A percentile compares a stretch with the other conserved stretches of the same genome.
These are phyloP conservation scores for Coemansia sp. DNA, from an alignment of 192 early-diverging fungal species.

Conservation along the genomic window DNA sequence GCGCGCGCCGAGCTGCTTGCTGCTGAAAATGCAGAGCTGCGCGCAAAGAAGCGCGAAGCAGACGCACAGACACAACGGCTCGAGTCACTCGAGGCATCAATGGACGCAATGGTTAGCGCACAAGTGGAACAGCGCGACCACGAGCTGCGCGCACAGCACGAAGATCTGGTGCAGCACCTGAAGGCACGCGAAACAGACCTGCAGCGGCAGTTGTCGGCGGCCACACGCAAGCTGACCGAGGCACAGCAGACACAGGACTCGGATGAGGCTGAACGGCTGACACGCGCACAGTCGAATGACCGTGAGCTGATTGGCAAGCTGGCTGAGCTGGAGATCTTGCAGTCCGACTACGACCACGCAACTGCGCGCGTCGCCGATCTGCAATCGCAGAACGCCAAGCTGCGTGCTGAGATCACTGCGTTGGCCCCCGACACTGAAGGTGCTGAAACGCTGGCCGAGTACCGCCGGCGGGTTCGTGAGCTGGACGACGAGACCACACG, in stretches of 20 bases:
- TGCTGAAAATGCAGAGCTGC: conserved; percentile 60
- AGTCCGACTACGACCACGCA: conserved; percentile 80
- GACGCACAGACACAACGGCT: conserved; percentile 7
- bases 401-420: conserved; percentile 47
- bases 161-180: conserved; percentile 77
- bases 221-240: conserved; percentile 69
- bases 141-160: conserved; percentile 70
- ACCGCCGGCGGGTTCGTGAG: conserved; percentile 30
- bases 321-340: conserved; percentile 87
- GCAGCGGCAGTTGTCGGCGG: conserved; percentile 77
- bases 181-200: conserved; percentile 83
- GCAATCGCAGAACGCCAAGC: conserved; percentile 66
- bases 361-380: conserved; percentile 67
- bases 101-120: conserved; percentile 70
- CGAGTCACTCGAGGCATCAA: conserved; percentile 22
- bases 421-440: conserved; percentile 23
- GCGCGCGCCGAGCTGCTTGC: conserved; percentile 51
- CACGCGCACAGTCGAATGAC: conserved; percentile 63
- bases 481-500: conserved; percentile 38
- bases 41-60: conserved; percentile 49
- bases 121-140: conserved; percentile 67
- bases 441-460: conserved; percentile 43
- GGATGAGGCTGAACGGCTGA: conserved; percentile 67
- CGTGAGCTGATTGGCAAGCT: conserved; percentile 77
- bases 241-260: conserved; percentile 70